Conservation (phyloP, 2,329 filamentous ascomycete genomes). For the Fusarium verrucosum region DNA sequence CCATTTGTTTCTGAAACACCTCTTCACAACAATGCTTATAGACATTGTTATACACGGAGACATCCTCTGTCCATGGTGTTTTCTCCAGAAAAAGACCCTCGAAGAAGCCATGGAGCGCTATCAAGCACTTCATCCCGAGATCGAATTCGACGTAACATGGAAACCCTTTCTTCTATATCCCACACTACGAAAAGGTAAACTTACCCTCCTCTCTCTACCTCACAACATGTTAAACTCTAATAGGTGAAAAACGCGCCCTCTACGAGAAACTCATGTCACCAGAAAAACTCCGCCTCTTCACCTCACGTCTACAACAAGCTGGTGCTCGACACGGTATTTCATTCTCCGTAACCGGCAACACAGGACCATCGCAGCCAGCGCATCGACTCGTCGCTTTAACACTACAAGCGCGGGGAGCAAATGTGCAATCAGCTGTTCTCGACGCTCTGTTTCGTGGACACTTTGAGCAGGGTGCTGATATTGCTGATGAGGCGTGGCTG, state of each 20-base stretch:
- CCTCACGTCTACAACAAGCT: constrained; percentile 46
- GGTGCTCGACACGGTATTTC: constrained; percentile 51
- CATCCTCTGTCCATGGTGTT: constrained; percentile 63
- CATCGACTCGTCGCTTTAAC: constrained; percentile 60
- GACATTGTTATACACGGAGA: constrained; percentile 60
- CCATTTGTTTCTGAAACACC: too few species aligned
- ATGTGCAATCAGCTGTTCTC: constrained; percentile 53
- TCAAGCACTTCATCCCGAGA: constrained; percentile 52
- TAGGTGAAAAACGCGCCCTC: constrained; percentile 50
- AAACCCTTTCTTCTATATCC: constrained; percentile 59
- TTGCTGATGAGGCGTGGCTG: constrained; percentile 54
- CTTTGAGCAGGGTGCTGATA: constrained; percentile 54
- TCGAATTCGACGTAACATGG: constrained; percentile 58
- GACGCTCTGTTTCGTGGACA: constrained; percentile 54
- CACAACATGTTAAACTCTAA: not conserved
- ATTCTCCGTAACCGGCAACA: constrained; percentile 54
- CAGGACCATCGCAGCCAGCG: constrained; percentile 56
- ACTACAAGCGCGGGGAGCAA: constrained; percentile 44
- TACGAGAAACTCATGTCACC: constrained; percentile 48
- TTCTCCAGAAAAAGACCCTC: constrained; percentile 58
- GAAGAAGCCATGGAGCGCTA: constrained; percentile 56
- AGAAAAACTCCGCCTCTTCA: constrained; percentile 42
- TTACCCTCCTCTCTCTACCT: not conserved
- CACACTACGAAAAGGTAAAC: constrained; percentile 44
- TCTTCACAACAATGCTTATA: constrained; percentile 27